phyloP scores from a whole-genome alignment of 225 moss, liverwort and hornwort species.

The Antitrichia curtipendula region DNA sequence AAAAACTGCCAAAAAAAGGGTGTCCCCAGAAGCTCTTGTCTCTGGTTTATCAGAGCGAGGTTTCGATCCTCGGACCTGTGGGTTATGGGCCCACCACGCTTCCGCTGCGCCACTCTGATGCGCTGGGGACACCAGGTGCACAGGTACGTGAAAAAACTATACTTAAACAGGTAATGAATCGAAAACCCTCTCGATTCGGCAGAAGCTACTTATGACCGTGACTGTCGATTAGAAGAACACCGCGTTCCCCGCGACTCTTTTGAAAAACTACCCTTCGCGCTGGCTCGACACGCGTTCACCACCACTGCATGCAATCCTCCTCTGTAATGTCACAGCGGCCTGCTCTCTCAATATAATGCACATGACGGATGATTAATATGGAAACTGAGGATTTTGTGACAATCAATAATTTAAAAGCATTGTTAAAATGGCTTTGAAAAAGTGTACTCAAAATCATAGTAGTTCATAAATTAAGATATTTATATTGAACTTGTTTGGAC shows the following conservation, averaged over 20 bases:
- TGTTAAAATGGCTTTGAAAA: no score
- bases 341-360: not conserved
- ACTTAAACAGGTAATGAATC: rapidly evolving
- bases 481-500: no score
- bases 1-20: rapidly evolving
- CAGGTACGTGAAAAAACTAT: rapidly evolving
- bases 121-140: rapidly evolving
- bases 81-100: conserved; percentile 47
- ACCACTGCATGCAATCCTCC: not conserved
- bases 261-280: not conserved
- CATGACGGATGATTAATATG: not conserved
- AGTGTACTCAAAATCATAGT: no score
- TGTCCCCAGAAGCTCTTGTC: not conserved
- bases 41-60: conserved; percentile 9
- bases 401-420: no score
- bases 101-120: conserved; percentile 43
- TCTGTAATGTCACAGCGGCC: not conserved
- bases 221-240: no score
- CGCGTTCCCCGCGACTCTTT: not conserved
- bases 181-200: not conserved
- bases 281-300: not conserved
- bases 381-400: not conserved
- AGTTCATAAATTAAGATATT: no score
- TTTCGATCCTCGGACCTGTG: conserved; percentile 42
- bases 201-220: not conserved